Evolutionary conservation across 768 basidiomycete genomes (phyloP), one percentile per base, ranked within the genome.

Genomic region (Boletus rubroflammeus): DNA sequence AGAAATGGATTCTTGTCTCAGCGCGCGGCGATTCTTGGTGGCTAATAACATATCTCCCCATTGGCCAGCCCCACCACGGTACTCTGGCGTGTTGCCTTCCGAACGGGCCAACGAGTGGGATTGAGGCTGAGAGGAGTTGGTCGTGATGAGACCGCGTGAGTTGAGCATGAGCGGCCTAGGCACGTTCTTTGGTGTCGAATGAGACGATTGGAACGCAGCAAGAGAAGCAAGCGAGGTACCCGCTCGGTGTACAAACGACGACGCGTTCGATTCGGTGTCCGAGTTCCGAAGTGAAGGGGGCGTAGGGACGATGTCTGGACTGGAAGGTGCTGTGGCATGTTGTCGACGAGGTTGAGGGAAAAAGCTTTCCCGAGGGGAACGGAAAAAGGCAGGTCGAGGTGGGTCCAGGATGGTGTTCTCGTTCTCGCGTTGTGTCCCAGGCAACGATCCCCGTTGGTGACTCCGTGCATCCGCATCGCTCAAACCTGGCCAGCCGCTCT

Each of bases 161-260:
- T 70, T 82, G 36, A 92, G 75, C 43, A 90, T 71, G 34, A 92
- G 73, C 0, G 90, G 89, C 8, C 79, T 77, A 0, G 90, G 89
- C 1, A 74, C 85, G 45, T 74, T 70, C 72, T 80, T 87, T 2
- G 76, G 68, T 14, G 73, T 59, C 41, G 62, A 42, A 13, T 62
- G 47, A 28, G 69, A 73, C 6, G 67, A 59, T 32, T 68, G 62
- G 46, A 82, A 67, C 23, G 77, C 68, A 9, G 76, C 66, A 29
- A 83, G 65, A 0, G 82, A 79, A 39, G 72, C 72, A 40, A 76
- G 75, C 8, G 77, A 61, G 51, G 69, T 59, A 32, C 73, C 73
- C 0, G 73, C 74, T 51, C 72, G 75, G 41, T 67, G 67, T 17
- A 78, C 62, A 11, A 78, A 57, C 14, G 71, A 65, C n/a, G 60